These are phyloP conservation scores for Myxozyma monticola DNA, from an alignment of 805 yeast genomes.

Conservation along the genomic window DNA sequence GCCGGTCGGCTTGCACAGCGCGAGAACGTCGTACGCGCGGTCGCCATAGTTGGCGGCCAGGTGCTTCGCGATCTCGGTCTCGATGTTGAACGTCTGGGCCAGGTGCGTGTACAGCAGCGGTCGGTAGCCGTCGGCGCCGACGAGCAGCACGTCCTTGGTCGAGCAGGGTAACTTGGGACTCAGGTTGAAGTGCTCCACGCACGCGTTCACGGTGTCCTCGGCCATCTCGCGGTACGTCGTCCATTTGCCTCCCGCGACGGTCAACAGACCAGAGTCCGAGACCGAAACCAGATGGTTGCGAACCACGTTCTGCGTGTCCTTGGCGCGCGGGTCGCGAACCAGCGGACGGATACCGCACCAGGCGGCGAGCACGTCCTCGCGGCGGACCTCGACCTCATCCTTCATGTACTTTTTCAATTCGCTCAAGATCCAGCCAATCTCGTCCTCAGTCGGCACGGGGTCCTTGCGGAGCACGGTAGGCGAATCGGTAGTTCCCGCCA, in stretches of 20 bases:
- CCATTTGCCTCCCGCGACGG: constrained; percentile 98
- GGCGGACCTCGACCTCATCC: constrained; percentile 74
- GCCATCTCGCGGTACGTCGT: constrained; percentile 98
- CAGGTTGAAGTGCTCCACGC: constrained; percentile 51
- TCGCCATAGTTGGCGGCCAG: constrained; percentile 86
- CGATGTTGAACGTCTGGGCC: constrained; percentile 73
- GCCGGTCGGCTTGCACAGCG: constrained; percentile 46
- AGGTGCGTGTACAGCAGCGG: constrained; percentile 72
- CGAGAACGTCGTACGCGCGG: constrained; percentile 67
- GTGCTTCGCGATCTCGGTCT: constrained; percentile 75
- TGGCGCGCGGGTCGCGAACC: constrained; percentile 67
- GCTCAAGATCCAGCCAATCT: constrained; percentile 79
- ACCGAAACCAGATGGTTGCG: constrained; percentile 81
- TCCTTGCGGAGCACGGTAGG: constrained; percentile 50
- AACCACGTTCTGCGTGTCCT: constrained; percentile 81
- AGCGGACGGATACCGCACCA: constrained; percentile 98
- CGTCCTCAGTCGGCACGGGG: constrained; percentile 85
- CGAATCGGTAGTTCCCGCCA: constrained; percentile 95
- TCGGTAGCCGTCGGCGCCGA: constrained; percentile 82
- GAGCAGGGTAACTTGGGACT: constrained; percentile 40
- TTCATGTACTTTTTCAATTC: constrained; percentile 84
- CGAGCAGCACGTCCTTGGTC: constrained; percentile 56
- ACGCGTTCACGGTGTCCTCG: constrained; percentile 81
- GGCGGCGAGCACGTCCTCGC: constrained; percentile 89
- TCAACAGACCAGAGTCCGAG: constrained; percentile 72